Evolutionary conservation across 805 yeast species (phyloP).

Genomic region (Clavispora santaluciae): DNA sequence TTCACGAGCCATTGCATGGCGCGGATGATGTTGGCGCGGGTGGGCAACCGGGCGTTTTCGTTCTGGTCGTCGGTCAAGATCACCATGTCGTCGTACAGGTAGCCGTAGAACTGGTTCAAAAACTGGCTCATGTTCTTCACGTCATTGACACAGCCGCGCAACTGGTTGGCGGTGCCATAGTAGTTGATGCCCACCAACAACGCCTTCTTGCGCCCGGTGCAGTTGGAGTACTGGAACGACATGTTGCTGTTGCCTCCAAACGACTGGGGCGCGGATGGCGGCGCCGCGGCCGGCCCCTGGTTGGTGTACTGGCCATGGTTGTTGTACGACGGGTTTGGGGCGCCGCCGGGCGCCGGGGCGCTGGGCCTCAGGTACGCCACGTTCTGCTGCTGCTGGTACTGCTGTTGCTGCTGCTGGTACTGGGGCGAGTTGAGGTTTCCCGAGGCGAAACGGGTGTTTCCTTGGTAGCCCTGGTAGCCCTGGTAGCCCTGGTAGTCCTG

Average conservation of each 20-base stretch:
- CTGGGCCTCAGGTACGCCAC: conserved; percentile 11
- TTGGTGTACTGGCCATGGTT: conserved; percentile 13
- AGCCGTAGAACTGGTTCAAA: conserved; percentile 39
- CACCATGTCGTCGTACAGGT: conserved; percentile 51
- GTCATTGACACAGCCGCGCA: conserved; percentile 81
- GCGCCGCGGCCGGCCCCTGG: conserved; percentile 12
- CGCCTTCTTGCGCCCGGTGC: conserved; percentile 72
- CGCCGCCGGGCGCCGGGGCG: conserved; percentile 15
- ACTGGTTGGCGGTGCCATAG: conserved; percentile 53
- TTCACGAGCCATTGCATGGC: conserved; percentile 81
- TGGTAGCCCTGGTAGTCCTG: background rate
- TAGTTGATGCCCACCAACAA: conserved; percentile 76
- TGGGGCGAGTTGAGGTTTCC: conserved; percentile 14
- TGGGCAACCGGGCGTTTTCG: conserved; percentile 50
- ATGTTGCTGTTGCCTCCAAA: conserved; percentile 32
- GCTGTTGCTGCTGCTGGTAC: conserved; percentile 13
- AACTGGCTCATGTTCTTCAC: conserved; percentile 48
- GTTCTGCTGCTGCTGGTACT: conserved; percentile 6
- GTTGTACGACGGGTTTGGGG: conserved; percentile 11
- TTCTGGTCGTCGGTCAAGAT: conserved; percentile 52
- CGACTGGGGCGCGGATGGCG: conserved; percentile 33
- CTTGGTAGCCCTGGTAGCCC: conserved; percentile 9
- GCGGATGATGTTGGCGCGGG: conserved; percentile 61
- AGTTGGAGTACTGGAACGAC: conserved; percentile 57
- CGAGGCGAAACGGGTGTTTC: conserved; percentile 11